phyloP scores from a whole-genome alignment of 352 stramenopile species.

The Phytophthora pseudosyringae region DNA sequence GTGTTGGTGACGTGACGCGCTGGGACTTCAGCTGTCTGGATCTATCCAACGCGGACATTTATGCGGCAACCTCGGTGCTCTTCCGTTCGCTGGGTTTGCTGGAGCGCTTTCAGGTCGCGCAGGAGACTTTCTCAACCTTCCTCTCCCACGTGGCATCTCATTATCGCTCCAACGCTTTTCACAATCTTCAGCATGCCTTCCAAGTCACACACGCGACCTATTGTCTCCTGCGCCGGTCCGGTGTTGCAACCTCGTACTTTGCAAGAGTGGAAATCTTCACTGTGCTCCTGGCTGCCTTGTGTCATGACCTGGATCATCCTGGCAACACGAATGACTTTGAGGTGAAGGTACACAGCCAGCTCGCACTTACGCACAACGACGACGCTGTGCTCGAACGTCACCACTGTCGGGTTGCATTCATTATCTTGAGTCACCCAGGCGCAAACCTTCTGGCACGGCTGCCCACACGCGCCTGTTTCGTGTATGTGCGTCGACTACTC shows the following conservation, averaged over 20 bases:
- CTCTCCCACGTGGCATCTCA: constrained; percentile 60
- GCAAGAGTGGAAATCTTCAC: constrained; percentile 61
- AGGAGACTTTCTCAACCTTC: constrained; percentile 65
- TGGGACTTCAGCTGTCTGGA: constrained; percentile 68
- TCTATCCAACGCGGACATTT: constrained; percentile 60
- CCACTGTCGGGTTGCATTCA: constrained; percentile 74
- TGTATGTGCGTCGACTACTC: constrained; percentile 56
- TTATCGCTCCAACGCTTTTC: constrained; percentile 74
- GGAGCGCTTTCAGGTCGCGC: constrained; percentile 56
- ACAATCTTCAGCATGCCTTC: constrained; percentile 82
- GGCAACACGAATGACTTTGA: constrained; percentile 89
- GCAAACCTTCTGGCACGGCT: constrained; percentile 70
- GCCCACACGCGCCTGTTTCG: constrained; percentile 49
- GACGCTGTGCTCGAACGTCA: constrained; percentile 85
- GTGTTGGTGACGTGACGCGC: constrained; percentile 50
- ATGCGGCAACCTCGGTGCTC: constrained; percentile 50
- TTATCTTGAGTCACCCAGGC: constrained; percentile 64
- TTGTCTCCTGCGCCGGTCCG: constrained; percentile 49
- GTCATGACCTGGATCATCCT: constrained; percentile 83
- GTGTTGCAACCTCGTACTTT: constrained; percentile 50
- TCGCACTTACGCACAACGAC: constrained; percentile 86
- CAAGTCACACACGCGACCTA: constrained; percentile 69
- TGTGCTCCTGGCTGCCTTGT: constrained; percentile 57
- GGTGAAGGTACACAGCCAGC: constrained; percentile 67
- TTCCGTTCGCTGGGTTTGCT: constrained; percentile 63